These are phyloP conservation scores for Colletotrichum sansevieriae DNA, from an alignment of 2,329 filamentous ascomycete genomes.

Conservation along the genomic window DNA sequence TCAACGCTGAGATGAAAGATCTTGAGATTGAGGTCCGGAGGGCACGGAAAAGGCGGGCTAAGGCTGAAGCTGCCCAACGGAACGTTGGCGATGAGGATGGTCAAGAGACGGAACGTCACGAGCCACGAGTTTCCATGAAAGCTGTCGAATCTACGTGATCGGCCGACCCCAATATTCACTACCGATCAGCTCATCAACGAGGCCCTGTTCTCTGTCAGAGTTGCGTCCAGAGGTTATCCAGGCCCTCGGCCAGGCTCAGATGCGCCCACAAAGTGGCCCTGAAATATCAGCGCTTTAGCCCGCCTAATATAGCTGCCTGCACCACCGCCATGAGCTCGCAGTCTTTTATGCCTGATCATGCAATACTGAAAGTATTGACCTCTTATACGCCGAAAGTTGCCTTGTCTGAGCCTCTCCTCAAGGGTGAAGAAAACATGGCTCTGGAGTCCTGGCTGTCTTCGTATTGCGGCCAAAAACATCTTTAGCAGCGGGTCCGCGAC, in stretches of 20 bases:
- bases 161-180: background rate
- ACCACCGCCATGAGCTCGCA: conserved; percentile 66
- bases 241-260: conserved; percentile 62
- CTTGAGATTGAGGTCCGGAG: conserved; percentile 78
- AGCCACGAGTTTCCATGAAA: background rate
- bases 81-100: conserved; percentile 46
- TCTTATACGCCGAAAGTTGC: conserved; percentile 61
- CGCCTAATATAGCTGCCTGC: conserved; percentile 65
- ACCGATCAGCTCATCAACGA: background rate
- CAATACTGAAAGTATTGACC: conserved; percentile 65
- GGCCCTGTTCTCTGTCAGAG: conserved; percentile 47
- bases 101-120: background rate
- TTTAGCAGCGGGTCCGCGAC: conserved; percentile 44
- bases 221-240: conserved; percentile 64
- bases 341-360: conserved; percentile 63
- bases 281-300: conserved; percentile 57
- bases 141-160: conserved; percentile 23
- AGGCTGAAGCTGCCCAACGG: conserved; percentile 55
- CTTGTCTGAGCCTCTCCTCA: conserved; percentile 62
- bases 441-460: conserved; percentile 64
- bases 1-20: conserved; percentile 72
- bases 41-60: conserved; percentile 67
- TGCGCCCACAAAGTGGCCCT: conserved; percentile 63
- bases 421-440: conserved; percentile 62
- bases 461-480: conserved; percentile 53